phyloP scores from a whole-genome alignment of 1,284 basidiomycete genomes.

The Boletus sp. region DNA sequence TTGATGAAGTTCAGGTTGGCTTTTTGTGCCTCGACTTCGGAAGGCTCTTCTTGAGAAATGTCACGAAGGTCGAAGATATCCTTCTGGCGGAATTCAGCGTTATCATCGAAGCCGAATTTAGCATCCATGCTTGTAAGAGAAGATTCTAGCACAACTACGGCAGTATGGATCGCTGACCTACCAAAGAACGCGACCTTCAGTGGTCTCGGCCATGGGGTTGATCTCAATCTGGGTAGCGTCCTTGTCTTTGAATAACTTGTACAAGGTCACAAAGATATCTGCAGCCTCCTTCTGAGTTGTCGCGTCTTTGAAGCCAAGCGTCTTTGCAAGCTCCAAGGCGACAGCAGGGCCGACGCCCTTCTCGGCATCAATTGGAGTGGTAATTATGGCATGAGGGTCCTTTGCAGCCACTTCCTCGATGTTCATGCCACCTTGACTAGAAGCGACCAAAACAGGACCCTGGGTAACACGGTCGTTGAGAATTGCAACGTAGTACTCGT shows the following conservation, averaged over 20 bases:
- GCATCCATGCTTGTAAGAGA: constrained; percentile 85
- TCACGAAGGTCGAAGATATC: constrained; percentile 91
- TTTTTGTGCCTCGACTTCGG: constrained; percentile 94
- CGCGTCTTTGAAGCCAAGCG: constrained; percentile 84
- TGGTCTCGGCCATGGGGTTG: constrained; percentile 96
- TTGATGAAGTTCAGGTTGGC: constrained; percentile 99
- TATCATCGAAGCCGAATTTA: constrained; percentile 99
- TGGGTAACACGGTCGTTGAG: constrained; percentile 92
- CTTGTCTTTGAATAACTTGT: constrained; percentile 97
- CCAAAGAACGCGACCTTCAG: constrained; percentile 93
- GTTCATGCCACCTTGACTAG: constrained; percentile 94
- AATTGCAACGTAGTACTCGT: constrained; percentile 98
- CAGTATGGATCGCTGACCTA: constrained; percentile 35
- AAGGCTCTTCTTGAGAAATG: constrained; percentile 92
- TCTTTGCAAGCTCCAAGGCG: constrained; percentile 80
- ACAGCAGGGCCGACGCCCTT: constrained; percentile 76
- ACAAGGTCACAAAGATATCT: constrained; percentile 91
- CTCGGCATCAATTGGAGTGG: constrained; percentile 87
- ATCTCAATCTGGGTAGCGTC: constrained; percentile 99
- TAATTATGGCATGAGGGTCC: constrained; percentile 94
- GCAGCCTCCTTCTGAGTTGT: constrained; percentile 80
- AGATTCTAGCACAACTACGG: constrained; percentile 4
- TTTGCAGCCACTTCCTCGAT: constrained; percentile 99
- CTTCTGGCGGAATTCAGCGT: constrained; percentile 95
- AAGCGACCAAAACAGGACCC: constrained; percentile 91